Evolutionary conservation across 192 early-diverging fungal species (phyloP).

Genomic region (Diversispora epigaea): DNA sequence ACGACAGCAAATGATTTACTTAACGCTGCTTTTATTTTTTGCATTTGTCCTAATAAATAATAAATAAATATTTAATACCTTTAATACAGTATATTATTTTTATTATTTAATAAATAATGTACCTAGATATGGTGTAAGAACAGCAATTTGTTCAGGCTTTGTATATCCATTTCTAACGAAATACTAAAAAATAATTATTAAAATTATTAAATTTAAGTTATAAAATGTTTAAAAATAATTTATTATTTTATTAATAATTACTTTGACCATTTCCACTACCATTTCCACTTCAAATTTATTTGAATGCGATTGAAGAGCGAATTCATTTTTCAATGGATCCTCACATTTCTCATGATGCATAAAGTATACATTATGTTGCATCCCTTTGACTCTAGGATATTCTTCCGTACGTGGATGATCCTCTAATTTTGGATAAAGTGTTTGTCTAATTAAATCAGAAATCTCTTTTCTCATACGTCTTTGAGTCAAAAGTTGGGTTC

Average conservation of each 20-base stretch:
- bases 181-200: too few relatives aligned
- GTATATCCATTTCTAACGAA: slow-evolving; percentile 54
- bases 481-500: slow-evolving; percentile 33
- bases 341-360: slow-evolving; percentile 50
- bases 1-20: slow-evolving; percentile 34
- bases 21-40: slow-evolving; percentile 41
- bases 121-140: slow-evolving; percentile 56
- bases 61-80: too few relatives aligned
- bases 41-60: slow-evolving; percentile 52
- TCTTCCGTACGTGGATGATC: slow-evolving; percentile 41
- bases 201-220: too few relatives aligned
- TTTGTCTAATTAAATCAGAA: slow-evolving; percentile 45
- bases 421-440: slow-evolving; percentile 45
- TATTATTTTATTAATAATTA: too few relatives aligned
- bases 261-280: slow-evolving; percentile 44
- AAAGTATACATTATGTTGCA: slow-evolving; percentile 48
- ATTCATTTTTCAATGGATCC: slow-evolving; percentile 36
- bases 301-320: slow-evolving; percentile 46
- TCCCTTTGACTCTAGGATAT: slow-evolving; percentile 44
- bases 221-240: too few relatives aligned
- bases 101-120: too few relatives aligned
- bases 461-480: slow-evolving; percentile 57
- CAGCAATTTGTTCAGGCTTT: slow-evolving; percentile 47
- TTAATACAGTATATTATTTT: too few relatives aligned
- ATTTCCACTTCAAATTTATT: slow-evolving; percentile 54